Percentiles rank a stretch among this genome's conserved stretches.
These are phyloP conservation scores for Penicillium antarcticum DNA, from an alignment of 495 filamentous ascomycete species.

Conservation along the genomic window DNA sequence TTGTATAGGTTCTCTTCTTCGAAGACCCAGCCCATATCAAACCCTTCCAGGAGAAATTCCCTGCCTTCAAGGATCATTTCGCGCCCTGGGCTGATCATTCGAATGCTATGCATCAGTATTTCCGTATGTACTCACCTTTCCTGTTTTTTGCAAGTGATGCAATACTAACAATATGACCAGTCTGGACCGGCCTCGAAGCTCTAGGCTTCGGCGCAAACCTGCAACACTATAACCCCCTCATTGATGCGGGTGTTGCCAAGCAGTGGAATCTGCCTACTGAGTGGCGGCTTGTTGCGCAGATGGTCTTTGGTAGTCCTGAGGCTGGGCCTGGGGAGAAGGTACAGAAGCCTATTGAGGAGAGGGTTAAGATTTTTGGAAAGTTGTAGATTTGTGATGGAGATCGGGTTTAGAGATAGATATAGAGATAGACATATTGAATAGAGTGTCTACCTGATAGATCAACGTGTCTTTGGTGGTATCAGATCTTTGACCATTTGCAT, in stretches of 20 bases:
- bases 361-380: conserved; percentile 36
- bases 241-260: conserved; percentile 41
- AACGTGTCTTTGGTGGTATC: too few species aligned
- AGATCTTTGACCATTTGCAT: too few species aligned
- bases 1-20: conserved; percentile 47
- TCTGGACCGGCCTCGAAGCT: conserved; percentile 51
- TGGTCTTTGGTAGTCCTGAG: conserved; percentile 50
- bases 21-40: conserved; percentile 46
- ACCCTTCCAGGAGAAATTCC: conserved; percentile 42
- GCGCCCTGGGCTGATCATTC: conserved; percentile 49
- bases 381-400: conserved; percentile 1
- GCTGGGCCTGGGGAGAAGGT: conserved; percentile 32
- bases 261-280: conserved; percentile 44
- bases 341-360: conserved; percentile 35
- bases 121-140: conserved; percentile 29
- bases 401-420: not conserved
- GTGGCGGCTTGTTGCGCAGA: conserved; percentile 47
- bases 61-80: conserved; percentile 42
- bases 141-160: not conserved
- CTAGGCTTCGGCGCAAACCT: conserved; percentile 54
- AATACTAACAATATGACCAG: conserved; percentile 8
- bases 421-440: not conserved
- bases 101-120: conserved; percentile 55
- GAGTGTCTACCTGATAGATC: too few species aligned
- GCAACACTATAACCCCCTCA: conserved; percentile 55